Evolutionary conservation across 305 asterid genomes (phyloP), one percentile per base, ranked within the genome.

Genomic region (Striga hermonthica): DNA sequence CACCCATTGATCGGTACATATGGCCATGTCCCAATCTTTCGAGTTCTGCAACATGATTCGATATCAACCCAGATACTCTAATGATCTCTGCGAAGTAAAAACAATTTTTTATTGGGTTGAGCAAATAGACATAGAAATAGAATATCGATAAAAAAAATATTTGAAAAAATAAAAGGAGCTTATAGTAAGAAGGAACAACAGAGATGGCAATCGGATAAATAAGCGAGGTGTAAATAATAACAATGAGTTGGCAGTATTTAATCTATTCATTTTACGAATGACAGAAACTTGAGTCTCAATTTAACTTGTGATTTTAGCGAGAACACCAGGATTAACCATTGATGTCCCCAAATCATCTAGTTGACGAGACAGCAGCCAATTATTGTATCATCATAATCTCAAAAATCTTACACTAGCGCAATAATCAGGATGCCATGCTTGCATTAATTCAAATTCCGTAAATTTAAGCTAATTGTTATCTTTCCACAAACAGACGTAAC

Each of bases 1-100:
- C 91, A 52, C 81, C 68, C 57, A 79, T 64, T 60, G 88, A 68
- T 76, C 82, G 72, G 62, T 74, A 78, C 45, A 79, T 80, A 73
- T 72, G 73, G 41, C 78, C 91, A 43, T 75, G 79, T 47, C 83
- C 86, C 78, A 83, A 76, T 74, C 89, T 76, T 67, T 84, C 91
- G 16, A 71, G 82, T 74, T 79, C 93, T 39, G 74, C 63, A 34
- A 75, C 70, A 57, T 81, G 80, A 60, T 79, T 82, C 54, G 88
- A 59, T 40, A 79, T 62, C 77, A 79, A 56, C 64, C 80, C 78
- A 11, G 90, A 77, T 22, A 75, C 68, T 62, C 84, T 78, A 81
- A 74, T 68, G 71, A 88, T 84, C 77, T 88, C 96, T 88, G 87
- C 81, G 58, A 57, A 72, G 40, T 47, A 41, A 12, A 38, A 16